Evolutionary conservation across 2,329 filamentous ascomycete species (phyloP).

Genomic region (Aspergillus ochraceus): DNA sequence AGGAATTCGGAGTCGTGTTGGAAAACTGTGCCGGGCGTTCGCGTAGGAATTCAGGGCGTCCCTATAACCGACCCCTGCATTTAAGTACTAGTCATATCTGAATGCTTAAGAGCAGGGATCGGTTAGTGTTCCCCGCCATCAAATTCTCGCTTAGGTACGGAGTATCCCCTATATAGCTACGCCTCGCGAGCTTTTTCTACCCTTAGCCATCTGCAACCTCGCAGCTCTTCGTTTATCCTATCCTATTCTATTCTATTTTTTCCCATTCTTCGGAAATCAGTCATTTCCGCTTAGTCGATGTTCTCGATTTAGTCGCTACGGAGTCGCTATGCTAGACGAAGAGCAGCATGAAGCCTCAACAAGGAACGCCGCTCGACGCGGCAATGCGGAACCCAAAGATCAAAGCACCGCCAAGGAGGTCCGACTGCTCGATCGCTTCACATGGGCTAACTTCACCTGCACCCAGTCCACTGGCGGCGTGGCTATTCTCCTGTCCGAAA

Average conservation of each 20-base stretch:
- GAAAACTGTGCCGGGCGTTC: too few species aligned
- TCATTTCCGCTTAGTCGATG: background rate
- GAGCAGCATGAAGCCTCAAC: background rate
- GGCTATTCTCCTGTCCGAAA: background rate
- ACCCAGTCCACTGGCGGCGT: background rate
- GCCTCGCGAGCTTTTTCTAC: background rate
- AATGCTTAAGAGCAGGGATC: too few species aligned
- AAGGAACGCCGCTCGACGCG: background rate
- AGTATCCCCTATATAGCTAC: background rate
- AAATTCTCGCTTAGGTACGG: too few species aligned
- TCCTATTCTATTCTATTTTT: too few species aligned
- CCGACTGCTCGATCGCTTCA: background rate
- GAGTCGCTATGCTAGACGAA: background rate
- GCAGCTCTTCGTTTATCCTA: background rate
- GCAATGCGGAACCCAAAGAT: background rate
- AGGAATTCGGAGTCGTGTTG: too few species aligned
- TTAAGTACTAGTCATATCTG: too few species aligned
- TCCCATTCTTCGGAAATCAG: background rate
- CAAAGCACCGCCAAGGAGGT: background rate
- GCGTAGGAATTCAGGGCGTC: too few species aligned
- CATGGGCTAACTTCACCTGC: background rate
- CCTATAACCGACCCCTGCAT: too few species aligned
- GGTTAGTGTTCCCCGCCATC: too few species aligned
- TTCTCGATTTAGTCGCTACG: background rate
- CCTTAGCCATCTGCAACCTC: background rate